Conservation (phyloP, 2,329 filamentous ascomycete species). For the Penicillium sp. region DNA sequence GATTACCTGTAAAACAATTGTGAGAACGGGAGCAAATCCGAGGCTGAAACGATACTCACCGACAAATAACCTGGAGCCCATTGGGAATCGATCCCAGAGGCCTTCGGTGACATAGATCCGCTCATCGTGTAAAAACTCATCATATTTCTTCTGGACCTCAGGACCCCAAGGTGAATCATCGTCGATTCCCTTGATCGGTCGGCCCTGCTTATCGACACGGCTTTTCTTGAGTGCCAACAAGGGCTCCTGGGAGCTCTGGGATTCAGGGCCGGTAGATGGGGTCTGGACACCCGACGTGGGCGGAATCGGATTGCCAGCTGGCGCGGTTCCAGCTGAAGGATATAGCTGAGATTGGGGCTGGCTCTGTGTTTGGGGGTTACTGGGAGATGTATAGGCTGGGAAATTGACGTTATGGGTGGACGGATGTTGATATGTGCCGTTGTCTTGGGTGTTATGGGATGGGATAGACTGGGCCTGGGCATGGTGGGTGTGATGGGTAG, state of each 20-base stretch:
- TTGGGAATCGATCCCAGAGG: conserved; percentile 53
- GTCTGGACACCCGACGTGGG: conserved; percentile 43
- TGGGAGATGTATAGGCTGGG: conserved; percentile 34
- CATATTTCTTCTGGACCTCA: conserved; percentile 51
- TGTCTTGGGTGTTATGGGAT: conserved; percentile 40
- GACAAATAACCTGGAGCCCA: conserved; percentile 52
- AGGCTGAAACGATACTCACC: conserved; percentile 36
- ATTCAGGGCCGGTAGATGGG: conserved; percentile 20
- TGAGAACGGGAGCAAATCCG: conserved; percentile 4
- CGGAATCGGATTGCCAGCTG: conserved; percentile 40
- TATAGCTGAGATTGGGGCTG: conserved; percentile 30
- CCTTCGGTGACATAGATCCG: conserved; percentile 54
- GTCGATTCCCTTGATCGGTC: conserved; percentile 28
- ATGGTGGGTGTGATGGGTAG: conserved; percentile 43
- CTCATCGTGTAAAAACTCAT: conserved; percentile 53
- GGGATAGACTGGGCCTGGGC: conserved; percentile 43
- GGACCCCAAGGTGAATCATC: conserved; percentile 51
- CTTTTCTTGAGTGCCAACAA: conserved; percentile 25
- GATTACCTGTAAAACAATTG: conserved; percentile 64
- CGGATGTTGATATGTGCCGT: conserved; percentile 42
- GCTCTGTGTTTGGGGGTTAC: conserved; percentile 31
- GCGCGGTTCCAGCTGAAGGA: conserved; percentile 35
- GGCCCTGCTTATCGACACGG: conserved; percentile 30
- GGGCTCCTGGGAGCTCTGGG: conserved; percentile 23
- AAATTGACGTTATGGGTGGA: conserved; percentile 29